A percentile compares a stretch with the other conserved stretches of the same genome.
phyloP scores from a whole-genome alignment of 495 filamentous ascomycete genomes.

The Lasiosphaeria miniovina region DNA sequence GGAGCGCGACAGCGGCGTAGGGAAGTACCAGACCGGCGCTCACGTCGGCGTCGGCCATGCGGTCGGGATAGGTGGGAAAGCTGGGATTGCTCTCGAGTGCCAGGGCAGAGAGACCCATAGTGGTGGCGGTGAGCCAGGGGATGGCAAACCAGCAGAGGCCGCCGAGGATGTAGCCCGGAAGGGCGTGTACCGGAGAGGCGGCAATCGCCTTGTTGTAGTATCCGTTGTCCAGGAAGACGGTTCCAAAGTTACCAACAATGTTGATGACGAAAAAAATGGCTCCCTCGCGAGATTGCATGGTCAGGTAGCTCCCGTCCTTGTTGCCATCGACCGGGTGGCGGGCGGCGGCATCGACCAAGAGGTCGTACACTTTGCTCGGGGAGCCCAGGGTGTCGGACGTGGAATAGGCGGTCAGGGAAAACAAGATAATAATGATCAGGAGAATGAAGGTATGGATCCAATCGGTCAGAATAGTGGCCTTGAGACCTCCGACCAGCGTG shows the following conservation, averaged over 20 bases:
- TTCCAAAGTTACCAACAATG: conserved; percentile 71
- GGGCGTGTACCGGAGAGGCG: conserved; percentile 81
- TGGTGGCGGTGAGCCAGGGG: conserved; percentile 88
- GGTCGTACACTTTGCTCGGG: conserved; percentile 76
- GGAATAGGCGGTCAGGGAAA: conserved; percentile 82
- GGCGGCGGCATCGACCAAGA: conserved; percentile 66
- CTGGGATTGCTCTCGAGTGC: conserved; percentile 72
- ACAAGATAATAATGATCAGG: conserved; percentile 85
- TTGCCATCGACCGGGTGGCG: conserved; percentile 82
- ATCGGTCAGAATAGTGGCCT: conserved; percentile 50
- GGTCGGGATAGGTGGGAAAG: conserved; percentile 69
- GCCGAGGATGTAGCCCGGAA: conserved; percentile 90
- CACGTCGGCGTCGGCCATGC: conserved; percentile 74
- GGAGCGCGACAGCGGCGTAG: conserved; percentile 81
- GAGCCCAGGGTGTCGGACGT: conserved; percentile 74
- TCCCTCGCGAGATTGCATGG: conserved; percentile 83
- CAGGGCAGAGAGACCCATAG: conserved; percentile 87
- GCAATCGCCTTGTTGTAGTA: conserved; percentile 97
- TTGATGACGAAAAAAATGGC: conserved; percentile 98
- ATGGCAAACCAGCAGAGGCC: conserved; percentile 95
- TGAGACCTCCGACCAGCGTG: conserved; percentile 53
- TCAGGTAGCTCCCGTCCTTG: conserved; percentile 79
- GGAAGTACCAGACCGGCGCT: conserved; percentile 85
- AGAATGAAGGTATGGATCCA: conserved; percentile 83
- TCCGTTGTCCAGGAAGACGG: conserved; percentile 75